Percentiles rank a stretch among this genome's conserved stretches.
Conservation (phyloP, 2,329 filamentous ascomycete species). For the Penicillium sp. region DNA sequence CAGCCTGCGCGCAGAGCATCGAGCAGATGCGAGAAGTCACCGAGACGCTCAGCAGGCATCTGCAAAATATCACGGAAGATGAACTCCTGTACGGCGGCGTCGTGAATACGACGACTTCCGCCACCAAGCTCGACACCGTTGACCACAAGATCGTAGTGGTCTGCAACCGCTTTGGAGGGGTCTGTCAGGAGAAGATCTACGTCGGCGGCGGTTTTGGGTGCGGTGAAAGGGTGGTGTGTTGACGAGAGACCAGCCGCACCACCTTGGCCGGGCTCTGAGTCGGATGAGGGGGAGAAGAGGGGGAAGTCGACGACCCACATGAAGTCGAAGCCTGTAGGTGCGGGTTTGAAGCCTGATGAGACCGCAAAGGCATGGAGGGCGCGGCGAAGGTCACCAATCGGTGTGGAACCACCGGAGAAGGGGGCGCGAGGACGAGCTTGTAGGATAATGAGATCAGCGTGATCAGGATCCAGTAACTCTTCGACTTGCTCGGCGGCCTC, state of each 20-base stretch:
- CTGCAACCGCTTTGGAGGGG: constrained; percentile 72
- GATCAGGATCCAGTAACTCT: constrained; percentile 54
- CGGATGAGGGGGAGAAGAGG: constrained; percentile 75
- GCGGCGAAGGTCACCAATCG: constrained; percentile 70
- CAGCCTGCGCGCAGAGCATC: constrained; percentile 81
- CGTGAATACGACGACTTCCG: constrained; percentile 88
- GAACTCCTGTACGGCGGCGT: constrained; percentile 77
- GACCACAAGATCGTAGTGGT: constrained; percentile 94
- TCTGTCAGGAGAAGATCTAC: constrained; percentile 71
- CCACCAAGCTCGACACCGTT: constrained; percentile 95
- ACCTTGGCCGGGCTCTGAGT: constrained; percentile 73
- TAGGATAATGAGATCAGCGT: constrained; percentile 77
- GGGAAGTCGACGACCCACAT: constrained; percentile 91
- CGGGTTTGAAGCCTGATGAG: constrained; percentile 57
- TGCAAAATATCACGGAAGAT: constrained; percentile 80
- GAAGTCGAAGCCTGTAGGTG: constrained; percentile 61
- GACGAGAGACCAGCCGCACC: constrained; percentile 77
- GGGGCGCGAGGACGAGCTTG: constrained; percentile 71
- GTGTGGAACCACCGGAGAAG: constrained; percentile 70
- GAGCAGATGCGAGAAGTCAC: constrained; percentile 81
- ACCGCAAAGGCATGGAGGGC: constrained; percentile 70
- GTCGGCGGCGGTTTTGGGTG: constrained; percentile 71
- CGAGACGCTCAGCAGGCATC: constrained; percentile 70
- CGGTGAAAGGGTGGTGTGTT: constrained; percentile 95
- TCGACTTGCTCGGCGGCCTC: constrained; percentile 64